phyloP scores from a whole-genome alignment of 2,329 filamentous ascomycete species.

The Exophiala spinifera region DNA sequence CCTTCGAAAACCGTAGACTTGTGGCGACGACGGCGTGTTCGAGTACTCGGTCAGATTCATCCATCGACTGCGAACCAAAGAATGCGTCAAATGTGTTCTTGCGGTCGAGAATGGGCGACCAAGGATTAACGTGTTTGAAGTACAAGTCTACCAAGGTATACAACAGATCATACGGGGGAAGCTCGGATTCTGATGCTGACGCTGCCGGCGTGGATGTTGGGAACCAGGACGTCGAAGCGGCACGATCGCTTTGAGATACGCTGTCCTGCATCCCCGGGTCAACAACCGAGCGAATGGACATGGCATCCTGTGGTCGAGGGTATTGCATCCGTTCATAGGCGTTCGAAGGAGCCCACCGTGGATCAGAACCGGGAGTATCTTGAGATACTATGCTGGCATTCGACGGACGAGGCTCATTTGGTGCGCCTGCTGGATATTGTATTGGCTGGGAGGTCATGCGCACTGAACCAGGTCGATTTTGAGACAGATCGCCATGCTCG shows the following conservation, averaged over 20 bases:
- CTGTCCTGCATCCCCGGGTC: conserved; percentile 17
- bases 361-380: conserved; percentile 22
- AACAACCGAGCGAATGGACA: conserved; percentile 25
- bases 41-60: conserved; percentile 74
- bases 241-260: conserved; percentile 20
- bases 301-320: conserved; percentile 23
- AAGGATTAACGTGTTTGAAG: conserved; percentile 76
- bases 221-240: conserved; percentile 15
- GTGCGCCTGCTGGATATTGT: conserved; percentile 10
- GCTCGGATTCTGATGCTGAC: conserved; percentile 29
- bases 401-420: conserved; percentile 21
- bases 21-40: conserved; percentile 87
- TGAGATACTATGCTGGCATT: conserved; percentile 20
- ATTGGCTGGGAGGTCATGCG: conserved; percentile 12
- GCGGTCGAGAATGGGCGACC: conserved; percentile 87
- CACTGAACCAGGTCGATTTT: conserved; percentile 10
- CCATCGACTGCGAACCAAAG: conserved; percentile 55
- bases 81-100: conserved; percentile 76
- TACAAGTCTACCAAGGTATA: conserved; percentile 72
- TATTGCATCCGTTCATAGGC: conserved; percentile 27
- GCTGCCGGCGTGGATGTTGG: conserved; percentile 18
- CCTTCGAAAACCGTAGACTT: conserved; percentile 77
- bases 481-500: conserved; percentile 22
- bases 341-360: conserved; percentile 17
- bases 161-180: conserved; percentile 71